These are phyloP conservation scores for Debaryomyces castellii DNA, from an alignment of 805 yeast genomes.

Conservation along the genomic window DNA sequence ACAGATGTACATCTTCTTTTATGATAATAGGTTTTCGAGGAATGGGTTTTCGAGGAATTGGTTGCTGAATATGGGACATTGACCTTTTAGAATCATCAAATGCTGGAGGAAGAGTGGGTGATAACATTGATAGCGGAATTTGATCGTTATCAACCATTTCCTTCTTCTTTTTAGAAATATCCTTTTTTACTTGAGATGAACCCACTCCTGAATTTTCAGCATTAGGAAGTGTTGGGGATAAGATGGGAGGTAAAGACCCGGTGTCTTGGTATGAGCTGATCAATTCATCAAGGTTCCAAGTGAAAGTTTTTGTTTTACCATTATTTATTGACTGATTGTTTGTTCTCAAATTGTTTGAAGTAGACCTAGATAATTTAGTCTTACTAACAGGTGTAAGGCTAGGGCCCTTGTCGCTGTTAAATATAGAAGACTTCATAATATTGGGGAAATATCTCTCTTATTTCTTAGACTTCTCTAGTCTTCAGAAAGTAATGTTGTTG, in stretches of 20 bases:
- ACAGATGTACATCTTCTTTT: not conserved
- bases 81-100: constrained; percentile 13
- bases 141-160: constrained; percentile 20
- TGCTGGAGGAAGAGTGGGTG: constrained; percentile 33
- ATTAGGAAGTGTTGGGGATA: constrained; percentile 39
- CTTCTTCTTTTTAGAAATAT: constrained; percentile 3
- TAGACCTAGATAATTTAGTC: not conserved
- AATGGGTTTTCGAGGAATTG: constrained; percentile 3
- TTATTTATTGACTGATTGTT: constrained; percentile 15
- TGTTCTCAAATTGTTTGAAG: constrained; percentile 11
- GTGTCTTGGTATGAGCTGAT: constrained; percentile 29
- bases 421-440: constrained; percentile 33
- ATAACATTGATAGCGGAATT: constrained; percentile 28
- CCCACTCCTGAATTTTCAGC: not conserved
- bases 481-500: not conserved
- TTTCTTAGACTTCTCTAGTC: no score
- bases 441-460: no score
- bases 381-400: not conserved
- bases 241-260: constrained; percentile 35
- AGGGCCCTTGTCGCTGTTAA: constrained; percentile 15
- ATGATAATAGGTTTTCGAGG: constrained; percentile 1
- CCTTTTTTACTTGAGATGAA: not conserved
- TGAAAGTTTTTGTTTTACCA: constrained; percentile 3
- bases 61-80: not conserved
- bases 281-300: constrained; percentile 43